phyloP scores from a whole-genome alignment of 495 filamentous ascomycete species.

The Cairneyella variabilis region DNA sequence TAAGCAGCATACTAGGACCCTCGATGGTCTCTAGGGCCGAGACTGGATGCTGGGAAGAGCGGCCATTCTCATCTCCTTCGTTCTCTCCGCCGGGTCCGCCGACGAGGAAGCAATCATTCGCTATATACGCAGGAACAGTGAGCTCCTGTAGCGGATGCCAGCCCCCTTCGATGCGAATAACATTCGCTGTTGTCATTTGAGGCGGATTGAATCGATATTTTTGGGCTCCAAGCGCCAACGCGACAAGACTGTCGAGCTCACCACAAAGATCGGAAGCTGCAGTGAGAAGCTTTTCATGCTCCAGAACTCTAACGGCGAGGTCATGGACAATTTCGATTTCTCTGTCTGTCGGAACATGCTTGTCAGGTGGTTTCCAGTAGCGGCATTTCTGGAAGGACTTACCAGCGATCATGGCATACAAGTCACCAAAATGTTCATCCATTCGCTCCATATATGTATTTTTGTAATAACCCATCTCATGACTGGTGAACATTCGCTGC shows the following conservation, averaged over 20 bases:
- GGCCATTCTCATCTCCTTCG: neutral
- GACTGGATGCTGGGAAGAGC: neutral
- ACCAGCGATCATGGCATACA: constrained; percentile 81
- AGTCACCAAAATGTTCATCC: constrained; percentile 79
- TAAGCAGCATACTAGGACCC: constrained; percentile 67
- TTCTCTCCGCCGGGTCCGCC: constrained; percentile 48
- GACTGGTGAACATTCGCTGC: constrained; percentile 74
- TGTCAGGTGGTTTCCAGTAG: constrained; percentile 20
- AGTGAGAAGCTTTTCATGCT: constrained; percentile 64
- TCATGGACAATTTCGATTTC: constrained; percentile 88
- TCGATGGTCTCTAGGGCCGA: constrained; percentile 20
- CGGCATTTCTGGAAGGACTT: constrained; percentile 25
- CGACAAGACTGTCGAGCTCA: constrained; percentile 84
- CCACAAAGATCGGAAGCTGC: constrained; percentile 72
- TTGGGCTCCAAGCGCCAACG: constrained; percentile 73
- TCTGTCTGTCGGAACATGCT: constrained; percentile 52
- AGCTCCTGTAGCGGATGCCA: constrained; percentile 88
- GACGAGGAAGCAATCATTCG: constrained; percentile 69
- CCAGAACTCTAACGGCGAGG: constrained; percentile 67
- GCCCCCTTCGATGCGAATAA: constrained; percentile 75
- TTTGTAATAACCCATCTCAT: constrained; percentile 79
- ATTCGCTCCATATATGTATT: constrained; percentile 79
- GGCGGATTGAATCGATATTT: constrained; percentile 71
- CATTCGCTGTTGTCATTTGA: constrained; percentile 64
- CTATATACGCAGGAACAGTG: constrained; percentile 78